phyloP scores from a whole-genome alignment of 169 alveolate genomes.

The Plasmodium cynomolgi region DNA sequence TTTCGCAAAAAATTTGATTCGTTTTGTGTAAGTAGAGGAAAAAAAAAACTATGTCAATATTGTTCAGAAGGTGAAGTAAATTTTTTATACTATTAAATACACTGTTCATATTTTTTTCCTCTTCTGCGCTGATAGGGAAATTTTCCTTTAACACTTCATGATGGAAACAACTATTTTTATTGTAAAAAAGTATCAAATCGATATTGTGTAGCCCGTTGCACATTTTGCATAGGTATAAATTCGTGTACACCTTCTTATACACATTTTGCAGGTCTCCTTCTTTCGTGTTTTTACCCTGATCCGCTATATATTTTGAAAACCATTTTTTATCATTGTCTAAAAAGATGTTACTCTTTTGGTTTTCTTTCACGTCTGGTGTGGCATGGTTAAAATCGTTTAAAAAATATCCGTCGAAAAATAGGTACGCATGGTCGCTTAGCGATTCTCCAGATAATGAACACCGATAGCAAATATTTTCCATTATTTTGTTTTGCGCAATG shows the following conservation, averaged over 20 bases:
- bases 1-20: background rate
- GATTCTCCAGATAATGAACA: constrained; percentile 30
- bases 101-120: constrained; percentile 11
- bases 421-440: constrained; percentile 3
- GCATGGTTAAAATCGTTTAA: constrained; percentile 29
- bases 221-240: constrained; percentile 45
- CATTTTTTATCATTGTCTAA: constrained; percentile 19
- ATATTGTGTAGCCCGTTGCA: constrained; percentile 71
- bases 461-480: constrained; percentile 43
- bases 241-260: constrained; percentile 29
- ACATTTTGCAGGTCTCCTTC: background rate
- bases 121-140: background rate
- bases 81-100: constrained; percentile 15
- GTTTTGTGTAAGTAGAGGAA: constrained; percentile 35
- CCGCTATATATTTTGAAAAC: constrained; percentile 15
- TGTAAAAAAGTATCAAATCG: constrained; percentile 62
- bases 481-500: background rate
- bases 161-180: constrained; percentile 53
- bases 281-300: background rate
- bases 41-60: constrained; percentile 60
- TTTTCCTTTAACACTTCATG: constrained; percentile 6
- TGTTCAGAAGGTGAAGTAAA: constrained; percentile 12
- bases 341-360: background rate
- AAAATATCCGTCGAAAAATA: constrained; percentile 50
- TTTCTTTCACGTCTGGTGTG: background rate